Evolutionary conservation across 192 early-diverging fungal genomes (phyloP).

Genomic region (Lobosporangium transversale): DNA sequence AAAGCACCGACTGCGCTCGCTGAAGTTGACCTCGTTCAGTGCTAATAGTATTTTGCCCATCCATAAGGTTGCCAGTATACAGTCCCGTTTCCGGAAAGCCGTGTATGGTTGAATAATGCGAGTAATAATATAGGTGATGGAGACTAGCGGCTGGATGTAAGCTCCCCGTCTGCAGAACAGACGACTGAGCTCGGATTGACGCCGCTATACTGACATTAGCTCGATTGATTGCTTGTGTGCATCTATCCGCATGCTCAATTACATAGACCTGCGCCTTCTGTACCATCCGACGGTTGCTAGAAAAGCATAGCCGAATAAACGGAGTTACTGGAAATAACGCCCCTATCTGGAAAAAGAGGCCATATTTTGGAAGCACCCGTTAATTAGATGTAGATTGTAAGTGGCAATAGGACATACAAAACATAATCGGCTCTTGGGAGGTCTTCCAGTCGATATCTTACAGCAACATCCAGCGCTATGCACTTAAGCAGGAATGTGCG

Average conservation of each 20-base stretch:
- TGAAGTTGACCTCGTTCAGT: neutral
- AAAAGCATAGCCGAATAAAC: slow-evolving; percentile 11
- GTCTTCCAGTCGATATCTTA: neutral
- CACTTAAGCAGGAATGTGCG: slow-evolving; percentile 4
- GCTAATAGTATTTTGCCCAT: neutral
- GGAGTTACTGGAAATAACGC: slow-evolving; percentile 7
- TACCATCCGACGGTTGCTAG: slow-evolving; percentile 14
- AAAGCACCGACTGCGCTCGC: neutral
- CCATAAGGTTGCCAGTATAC: neutral
- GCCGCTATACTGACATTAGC: no score
- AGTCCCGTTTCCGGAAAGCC: neutral
- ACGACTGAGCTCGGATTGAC: no score
- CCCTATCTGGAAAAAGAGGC: slow-evolving; percentile 12
- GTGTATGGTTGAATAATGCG: neutral
- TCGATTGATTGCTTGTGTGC: slow-evolving; percentile 7
- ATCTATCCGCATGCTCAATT: slow-evolving; percentile 15
- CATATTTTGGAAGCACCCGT: neutral
- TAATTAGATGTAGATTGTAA: neutral
- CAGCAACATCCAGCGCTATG: neutral
- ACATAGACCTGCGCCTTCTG: neutral
- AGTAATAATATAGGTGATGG: neutral
- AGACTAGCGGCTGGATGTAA: no score
- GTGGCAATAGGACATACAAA: neutral
- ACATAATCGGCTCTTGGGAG: neutral
- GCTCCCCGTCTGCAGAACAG: no score